phyloP scores from a whole-genome alignment of 108 stramenopile genomes.

The Nannochloropsis gaditana region DNA sequence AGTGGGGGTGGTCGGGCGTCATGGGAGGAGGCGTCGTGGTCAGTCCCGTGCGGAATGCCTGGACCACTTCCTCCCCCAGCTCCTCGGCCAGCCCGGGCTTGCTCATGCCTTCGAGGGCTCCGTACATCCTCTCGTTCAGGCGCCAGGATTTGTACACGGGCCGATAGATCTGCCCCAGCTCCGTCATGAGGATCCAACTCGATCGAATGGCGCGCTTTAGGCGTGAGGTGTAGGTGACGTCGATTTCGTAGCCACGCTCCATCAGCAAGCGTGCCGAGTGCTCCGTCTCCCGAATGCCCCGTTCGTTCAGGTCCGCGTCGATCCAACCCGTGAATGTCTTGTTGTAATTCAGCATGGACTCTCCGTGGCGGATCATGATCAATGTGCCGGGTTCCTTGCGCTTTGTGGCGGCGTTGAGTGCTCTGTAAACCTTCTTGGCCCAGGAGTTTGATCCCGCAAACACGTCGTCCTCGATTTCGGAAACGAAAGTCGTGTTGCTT shows the following conservation, averaged over 20 bases:
- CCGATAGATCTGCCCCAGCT: constrained; percentile 71
- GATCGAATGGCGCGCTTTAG: constrained; percentile 85
- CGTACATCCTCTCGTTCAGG: constrained; percentile 83
- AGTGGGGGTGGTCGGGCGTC: constrained; percentile 58
- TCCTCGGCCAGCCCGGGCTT: constrained; percentile 69
- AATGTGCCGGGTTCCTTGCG: constrained; percentile 13
- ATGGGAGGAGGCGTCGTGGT: constrained; percentile 66
- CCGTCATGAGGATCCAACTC: constrained; percentile 72
- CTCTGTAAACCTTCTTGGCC: background rate
- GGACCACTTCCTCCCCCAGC: constrained; percentile 69
- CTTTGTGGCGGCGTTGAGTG: background rate
- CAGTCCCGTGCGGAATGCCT: constrained; percentile 61
- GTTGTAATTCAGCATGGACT: constrained; percentile 9
- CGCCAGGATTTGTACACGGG: constrained; percentile 78
- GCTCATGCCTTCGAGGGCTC: constrained; percentile 71
- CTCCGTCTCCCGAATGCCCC: constrained; percentile 24
- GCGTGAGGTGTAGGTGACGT: constrained; percentile 77
- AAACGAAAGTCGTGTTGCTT: background rate
- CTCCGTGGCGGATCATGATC: constrained; percentile 15
- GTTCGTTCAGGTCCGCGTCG: constrained; percentile 31
- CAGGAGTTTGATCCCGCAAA: background rate
- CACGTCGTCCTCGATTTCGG: background rate
- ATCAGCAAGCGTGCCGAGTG: constrained; percentile 53
- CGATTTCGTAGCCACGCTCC: constrained; percentile 73
- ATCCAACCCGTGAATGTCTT: constrained; percentile 34